Percentiles rank a stretch among this genome's conserved stretches.
Conservation (phyloP, 139 green algal species). For the Chlorella sp. region DNA sequence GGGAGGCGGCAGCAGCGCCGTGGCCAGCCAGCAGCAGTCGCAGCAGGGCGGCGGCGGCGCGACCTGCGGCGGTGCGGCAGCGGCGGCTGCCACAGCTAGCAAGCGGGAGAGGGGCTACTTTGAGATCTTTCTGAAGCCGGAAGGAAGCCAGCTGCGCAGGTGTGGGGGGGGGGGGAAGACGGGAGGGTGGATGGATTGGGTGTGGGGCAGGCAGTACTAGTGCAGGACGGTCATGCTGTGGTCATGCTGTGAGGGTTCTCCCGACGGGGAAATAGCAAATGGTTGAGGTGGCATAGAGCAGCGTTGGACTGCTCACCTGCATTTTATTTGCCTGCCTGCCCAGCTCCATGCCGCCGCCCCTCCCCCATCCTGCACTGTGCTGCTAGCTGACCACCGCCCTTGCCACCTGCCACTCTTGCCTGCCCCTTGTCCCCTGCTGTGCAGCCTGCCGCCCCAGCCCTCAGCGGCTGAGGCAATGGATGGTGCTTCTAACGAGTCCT, state of each 20-base stretch:
- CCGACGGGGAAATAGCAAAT: too few species aligned
- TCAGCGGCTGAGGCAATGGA: neutral
- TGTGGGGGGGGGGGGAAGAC: neutral
- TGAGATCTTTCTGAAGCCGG: constrained; percentile 17
- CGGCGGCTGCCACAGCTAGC: neutral
- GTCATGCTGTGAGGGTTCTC: too few species aligned
- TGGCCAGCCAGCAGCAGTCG: constrained; percentile 11
- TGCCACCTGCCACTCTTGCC: neutral
- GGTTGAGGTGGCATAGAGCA: too few species aligned
- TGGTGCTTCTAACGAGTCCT: neutral
- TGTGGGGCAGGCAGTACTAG: neutral
- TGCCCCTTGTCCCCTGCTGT: neutral
- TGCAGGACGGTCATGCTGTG: too few species aligned
- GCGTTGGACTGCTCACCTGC: neutral
- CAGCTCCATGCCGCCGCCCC: neutral
- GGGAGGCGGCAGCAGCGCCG: neutral
- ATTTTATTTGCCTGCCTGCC: neutral
- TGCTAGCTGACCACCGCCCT: neutral
- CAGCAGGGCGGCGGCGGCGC: neutral
- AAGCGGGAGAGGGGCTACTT: neutral
- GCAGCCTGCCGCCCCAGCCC: constrained; percentile 9
- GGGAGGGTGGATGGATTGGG: neutral
- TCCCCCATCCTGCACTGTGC: neutral
- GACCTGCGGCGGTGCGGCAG: neutral
- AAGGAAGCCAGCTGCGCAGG: neutral